Percentiles rank a stretch among this genome's conserved stretches.
These are phyloP conservation scores for Besnoitia besnoiti DNA, from an alignment of 169 alveolate genomes.

Conservation along the genomic window DNA sequence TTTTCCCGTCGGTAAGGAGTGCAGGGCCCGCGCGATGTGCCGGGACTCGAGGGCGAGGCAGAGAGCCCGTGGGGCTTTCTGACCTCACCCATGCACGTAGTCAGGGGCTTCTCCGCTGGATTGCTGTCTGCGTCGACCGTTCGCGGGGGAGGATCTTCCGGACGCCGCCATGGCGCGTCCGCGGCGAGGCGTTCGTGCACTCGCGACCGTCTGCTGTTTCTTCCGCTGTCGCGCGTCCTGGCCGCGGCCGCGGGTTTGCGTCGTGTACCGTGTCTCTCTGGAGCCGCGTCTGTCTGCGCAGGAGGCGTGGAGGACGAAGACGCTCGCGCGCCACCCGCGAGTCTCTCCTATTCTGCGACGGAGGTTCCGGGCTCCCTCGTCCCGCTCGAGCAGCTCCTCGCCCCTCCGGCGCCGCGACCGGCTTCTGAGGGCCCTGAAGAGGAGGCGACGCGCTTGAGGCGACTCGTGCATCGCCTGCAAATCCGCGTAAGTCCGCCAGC, in stretches of 20 bases:
- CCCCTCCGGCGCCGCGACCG: conserved; percentile 38
- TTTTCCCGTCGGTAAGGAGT: conserved; percentile 83
- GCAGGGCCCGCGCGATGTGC: conserved; percentile 25
- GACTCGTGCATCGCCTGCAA: conserved; percentile 24
- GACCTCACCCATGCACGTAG: no score
- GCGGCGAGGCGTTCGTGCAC: background rate
- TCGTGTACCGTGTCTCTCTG: background rate
- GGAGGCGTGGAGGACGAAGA: background rate
- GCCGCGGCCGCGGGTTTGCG: background rate
- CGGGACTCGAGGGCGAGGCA: background rate
- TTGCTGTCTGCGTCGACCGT: no score
- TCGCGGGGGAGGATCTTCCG: no score
- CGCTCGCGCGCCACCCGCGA: background rate
- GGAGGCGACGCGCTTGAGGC: conserved; percentile 16
- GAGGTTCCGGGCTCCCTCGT: background rate
- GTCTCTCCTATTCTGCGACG: background rate
- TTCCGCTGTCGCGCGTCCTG: background rate
- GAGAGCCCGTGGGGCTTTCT: no score
- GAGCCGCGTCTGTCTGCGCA: background rate
- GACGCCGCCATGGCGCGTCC: no score
- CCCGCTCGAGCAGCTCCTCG: conserved; percentile 37
- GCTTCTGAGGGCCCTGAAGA: background rate
- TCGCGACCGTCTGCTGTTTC: background rate
- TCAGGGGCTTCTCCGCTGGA: no score
- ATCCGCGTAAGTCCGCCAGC: background rate